Percentiles rank a stretch among this genome's conserved stretches.
These are phyloP conservation scores for Colletotrichum lentis DNA, from an alignment of 2,329 filamentous ascomycete species.

Conservation along the genomic window DNA sequence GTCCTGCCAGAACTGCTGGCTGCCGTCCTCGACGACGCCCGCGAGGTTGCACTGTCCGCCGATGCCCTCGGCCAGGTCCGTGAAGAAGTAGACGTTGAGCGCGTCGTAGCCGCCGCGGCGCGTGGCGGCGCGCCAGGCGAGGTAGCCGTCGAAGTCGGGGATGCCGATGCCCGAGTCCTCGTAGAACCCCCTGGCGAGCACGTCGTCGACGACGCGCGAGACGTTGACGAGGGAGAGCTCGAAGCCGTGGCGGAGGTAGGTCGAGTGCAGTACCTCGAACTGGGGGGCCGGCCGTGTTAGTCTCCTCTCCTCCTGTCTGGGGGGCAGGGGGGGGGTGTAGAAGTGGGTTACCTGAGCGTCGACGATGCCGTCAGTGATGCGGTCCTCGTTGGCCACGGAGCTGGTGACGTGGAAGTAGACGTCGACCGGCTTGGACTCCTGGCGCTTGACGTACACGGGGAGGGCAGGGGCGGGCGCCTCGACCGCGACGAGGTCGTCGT, in stretches of 20 bases:
- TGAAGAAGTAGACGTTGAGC: slow-evolving; percentile 57
- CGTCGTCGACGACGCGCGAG: slow-evolving; percentile 30
- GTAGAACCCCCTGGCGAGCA: slow-evolving; percentile 26
- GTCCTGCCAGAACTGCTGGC: slow-evolving; percentile 49
- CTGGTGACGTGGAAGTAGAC: slow-evolving; percentile 63
- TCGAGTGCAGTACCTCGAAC: slow-evolving; percentile 32
- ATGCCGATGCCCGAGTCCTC: slow-evolving; percentile 21
- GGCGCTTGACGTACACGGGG: slow-evolving; percentile 16
- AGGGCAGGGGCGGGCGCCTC: slow-evolving; percentile 7
- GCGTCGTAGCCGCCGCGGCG: slow-evolving; percentile 55
- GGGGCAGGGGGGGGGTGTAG: not conserved
- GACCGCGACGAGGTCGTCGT: slow-evolving; percentile 11
- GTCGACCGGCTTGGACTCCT: slow-evolving; percentile 39
- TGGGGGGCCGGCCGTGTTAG: not conserved
- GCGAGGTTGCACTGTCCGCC: slow-evolving; percentile 50
- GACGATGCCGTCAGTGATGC: slow-evolving; percentile 22
- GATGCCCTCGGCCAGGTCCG: slow-evolving; percentile 23
- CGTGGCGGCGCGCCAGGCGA: slow-evolving; percentile 44
- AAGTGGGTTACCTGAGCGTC: slow-evolving; percentile 16
- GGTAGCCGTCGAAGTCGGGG: slow-evolving; percentile 27
- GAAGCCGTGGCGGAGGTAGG: slow-evolving; percentile 30
- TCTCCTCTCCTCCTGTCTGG: not conserved
- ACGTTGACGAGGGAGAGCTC: slow-evolving; percentile 30
- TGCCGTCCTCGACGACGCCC: slow-evolving; percentile 45
- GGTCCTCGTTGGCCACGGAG: slow-evolving; percentile 50